These are phyloP conservation scores for Prunus yedoensis DNA, from an alignment of 331 rosid genomes.

Conservation along the genomic window DNA sequence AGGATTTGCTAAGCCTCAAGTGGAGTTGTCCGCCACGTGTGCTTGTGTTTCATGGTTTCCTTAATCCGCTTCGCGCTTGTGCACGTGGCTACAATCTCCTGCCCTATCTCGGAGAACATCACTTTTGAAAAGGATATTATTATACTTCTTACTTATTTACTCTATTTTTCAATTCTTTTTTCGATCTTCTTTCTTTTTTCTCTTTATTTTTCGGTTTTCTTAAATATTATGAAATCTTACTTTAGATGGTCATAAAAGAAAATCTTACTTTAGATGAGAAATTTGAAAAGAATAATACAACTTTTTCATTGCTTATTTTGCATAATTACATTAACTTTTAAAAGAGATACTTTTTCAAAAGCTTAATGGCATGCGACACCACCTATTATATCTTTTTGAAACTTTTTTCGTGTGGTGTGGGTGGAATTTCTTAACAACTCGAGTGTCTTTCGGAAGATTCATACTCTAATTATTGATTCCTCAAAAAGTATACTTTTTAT, in stretches of 20 bases:
- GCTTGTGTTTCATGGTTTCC: neutral
- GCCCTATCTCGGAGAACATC: neutral
- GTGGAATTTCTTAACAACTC: neutral
- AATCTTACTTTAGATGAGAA: too few species aligned
- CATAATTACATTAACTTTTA: too few species aligned
- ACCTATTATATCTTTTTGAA: neutral
- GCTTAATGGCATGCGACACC: neutral
- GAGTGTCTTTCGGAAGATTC: neutral
- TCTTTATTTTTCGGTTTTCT: too few species aligned
- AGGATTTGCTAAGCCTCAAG: neutral
- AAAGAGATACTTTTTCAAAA: too few species aligned
- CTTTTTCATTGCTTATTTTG: too few species aligned
- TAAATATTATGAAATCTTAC: too few species aligned
- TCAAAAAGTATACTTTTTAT: neutral
- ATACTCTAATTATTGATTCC: neutral
- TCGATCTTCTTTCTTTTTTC: too few species aligned
- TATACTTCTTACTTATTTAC: neutral
- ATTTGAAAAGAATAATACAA: too few species aligned
- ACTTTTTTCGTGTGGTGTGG: neutral
- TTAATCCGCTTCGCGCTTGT: constrained; percentile 1
- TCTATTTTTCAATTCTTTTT: too few species aligned
- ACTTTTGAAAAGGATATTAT: neutral
- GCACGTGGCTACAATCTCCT: neutral
- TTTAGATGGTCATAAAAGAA: too few species aligned
- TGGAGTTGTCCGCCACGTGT: constrained; percentile 23